A percentile compares a stretch with the other conserved stretches of the same genome.
phyloP scores from a whole-genome alignment of 192 early-diverging fungal species.

The Cladochytrium replicatum region DNA sequence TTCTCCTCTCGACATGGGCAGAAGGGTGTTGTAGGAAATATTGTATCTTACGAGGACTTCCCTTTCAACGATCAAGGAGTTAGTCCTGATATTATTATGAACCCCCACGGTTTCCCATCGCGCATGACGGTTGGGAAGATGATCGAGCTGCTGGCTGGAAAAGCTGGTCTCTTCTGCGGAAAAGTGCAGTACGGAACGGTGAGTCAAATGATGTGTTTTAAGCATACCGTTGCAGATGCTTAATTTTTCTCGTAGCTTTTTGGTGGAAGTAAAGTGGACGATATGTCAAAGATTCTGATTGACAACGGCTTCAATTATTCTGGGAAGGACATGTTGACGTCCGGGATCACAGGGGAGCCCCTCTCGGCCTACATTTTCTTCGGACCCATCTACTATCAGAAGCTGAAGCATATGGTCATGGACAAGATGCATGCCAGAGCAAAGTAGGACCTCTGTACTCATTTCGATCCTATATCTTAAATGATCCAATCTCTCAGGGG shows the following conservation, averaged over 20 bases:
- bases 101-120: conserved; percentile 96
- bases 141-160: conserved; percentile 94
- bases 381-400: conserved; percentile 94
- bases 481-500: conserved; percentile 39
- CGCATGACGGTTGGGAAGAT: conserved; percentile 99
- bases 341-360: conserved; percentile 75
- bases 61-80: conserved; percentile 88
- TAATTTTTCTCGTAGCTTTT: conserved; percentile 36
- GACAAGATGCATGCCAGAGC: conserved; percentile 98
- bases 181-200: conserved; percentile 91
- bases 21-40: conserved; percentile 94
- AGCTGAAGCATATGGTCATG: conserved; percentile 98
- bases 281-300: conserved; percentile 88
- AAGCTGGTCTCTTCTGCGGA: conserved; percentile 87
- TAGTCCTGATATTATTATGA: conserved; percentile 96
- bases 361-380: conserved; percentile 93
- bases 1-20: conserved; percentile 97
- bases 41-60: conserved; percentile 96
- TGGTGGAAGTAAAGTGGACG: conserved; percentile 88
- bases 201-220: neutral
- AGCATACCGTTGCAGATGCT: neutral
- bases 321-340: conserved; percentile 94
- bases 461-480: conserved; percentile 4
- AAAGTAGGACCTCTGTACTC: conserved; percentile 24
- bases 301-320: conserved; percentile 92